Evolutionary conservation across 2,329 filamentous ascomycete species (phyloP).

Genomic region (Dendrostoma leiphaemia): DNA sequence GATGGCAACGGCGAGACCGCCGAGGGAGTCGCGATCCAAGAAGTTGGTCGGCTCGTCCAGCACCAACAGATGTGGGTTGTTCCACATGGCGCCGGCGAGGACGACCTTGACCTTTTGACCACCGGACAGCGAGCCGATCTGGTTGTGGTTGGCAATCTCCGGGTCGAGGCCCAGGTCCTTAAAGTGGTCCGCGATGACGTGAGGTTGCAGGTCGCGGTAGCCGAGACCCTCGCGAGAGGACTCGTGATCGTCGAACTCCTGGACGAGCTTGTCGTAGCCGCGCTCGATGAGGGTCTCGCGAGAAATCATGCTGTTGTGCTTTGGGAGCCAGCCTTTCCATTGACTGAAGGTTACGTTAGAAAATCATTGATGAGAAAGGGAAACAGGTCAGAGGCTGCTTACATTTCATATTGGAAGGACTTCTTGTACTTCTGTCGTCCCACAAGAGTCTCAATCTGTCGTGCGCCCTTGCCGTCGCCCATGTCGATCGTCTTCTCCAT

Average conservation of each 20-base stretch:
- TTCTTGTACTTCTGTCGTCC: constrained; percentile 99
- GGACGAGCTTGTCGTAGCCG: constrained; percentile 89
- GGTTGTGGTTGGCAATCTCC: constrained; percentile 98
- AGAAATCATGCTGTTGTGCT: constrained; percentile 89
- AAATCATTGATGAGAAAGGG: background rate
- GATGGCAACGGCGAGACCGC: constrained; percentile 94
- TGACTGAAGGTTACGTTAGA: constrained; percentile 53
- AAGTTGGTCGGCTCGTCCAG: constrained; percentile 99
- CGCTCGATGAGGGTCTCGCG: constrained; percentile 84
- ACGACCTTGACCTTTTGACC: constrained; percentile 99
- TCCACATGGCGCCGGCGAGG: constrained; percentile 95
- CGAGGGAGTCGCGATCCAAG: constrained; percentile 95
- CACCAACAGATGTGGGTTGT: constrained; percentile 95
- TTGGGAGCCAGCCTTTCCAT: constrained; percentile 86
- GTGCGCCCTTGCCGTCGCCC: constrained; percentile 73
- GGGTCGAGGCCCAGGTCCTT: constrained; percentile 94
- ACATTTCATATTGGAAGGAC: constrained; percentile 96
- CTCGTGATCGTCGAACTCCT: constrained; percentile 99
- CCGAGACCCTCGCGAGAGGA: constrained; percentile 97
- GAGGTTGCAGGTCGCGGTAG: constrained; percentile 89
- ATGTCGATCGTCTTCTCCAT: constrained; percentile 90
- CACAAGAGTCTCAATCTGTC: constrained; percentile 83
- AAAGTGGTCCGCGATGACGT: constrained; percentile 96
- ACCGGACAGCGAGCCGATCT: constrained; percentile 92
- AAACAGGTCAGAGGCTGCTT: constrained; percentile 33